Base-by-base conservation (phyloP, 2,329 filamentous ascomycete species). In the Fusarium sp. region DNA sequence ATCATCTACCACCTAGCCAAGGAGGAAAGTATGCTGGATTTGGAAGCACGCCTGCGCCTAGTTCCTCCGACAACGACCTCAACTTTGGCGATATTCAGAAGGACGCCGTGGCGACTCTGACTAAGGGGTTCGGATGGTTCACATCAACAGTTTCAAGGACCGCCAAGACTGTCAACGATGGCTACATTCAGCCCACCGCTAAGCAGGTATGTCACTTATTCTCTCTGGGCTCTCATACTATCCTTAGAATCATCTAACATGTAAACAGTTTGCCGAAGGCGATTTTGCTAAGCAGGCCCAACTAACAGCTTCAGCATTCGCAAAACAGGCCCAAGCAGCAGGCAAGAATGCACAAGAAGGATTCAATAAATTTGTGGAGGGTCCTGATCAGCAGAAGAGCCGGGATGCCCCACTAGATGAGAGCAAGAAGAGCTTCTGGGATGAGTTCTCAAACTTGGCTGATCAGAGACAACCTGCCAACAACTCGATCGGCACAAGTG, bases 71-170 rank as follows among this genome's bases (percentile, higher is more conserved):
- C 50, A 79, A 82, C 15, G 80, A 77, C 2, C 81, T 92, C 0
- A 89, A 89, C 15, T 83, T 96, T n/a, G 91, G 96, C 56, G 95
- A 98, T 56, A 88, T 98, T 76, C 93, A 97, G 80, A 92, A 91
- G 77, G 96, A 99, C 77, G 94, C 96, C 0, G 85, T 98, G 67
- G 94, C 89, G 2, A 94, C 95, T 18, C 80, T 99, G 73, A 93
- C 90, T 28, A 98, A 97, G 81, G 93, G 95, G 0, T 97, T 98
- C 75, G 95, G 95, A 11, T 98, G 96, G 94, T 93, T 98, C 76
- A 88, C 93, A 20, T 92, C 89, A 33, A 94, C 93, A 15, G 93
- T 98, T 41, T 90, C 90, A 26, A 97, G 96, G 85, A 92, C 93
- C 69, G 96, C 94, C 37, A 97, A 97, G 84, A 93, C 89, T 18